phyloP scores from a whole-genome alignment of 208 protist species.

The Wallacemonas sp. region DNA sequence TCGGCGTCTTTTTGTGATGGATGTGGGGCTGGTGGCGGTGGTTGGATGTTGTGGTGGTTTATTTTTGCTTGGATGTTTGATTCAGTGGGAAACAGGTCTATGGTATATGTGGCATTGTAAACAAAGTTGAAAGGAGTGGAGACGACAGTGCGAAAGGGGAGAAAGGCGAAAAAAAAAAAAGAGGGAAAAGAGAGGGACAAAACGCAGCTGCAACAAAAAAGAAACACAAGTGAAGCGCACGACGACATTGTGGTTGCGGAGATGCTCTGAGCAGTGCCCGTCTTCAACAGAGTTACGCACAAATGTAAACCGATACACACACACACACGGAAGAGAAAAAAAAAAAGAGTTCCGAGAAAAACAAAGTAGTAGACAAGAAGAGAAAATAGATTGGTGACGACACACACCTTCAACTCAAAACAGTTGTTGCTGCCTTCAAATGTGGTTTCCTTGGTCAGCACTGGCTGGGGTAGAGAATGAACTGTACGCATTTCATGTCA shows the following conservation, averaged over 20 bases:
- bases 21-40: not conserved
- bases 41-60: not conserved
- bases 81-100: constrained; percentile 3
- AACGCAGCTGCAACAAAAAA: constrained; percentile 4
- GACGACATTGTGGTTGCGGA: too few relatives aligned
- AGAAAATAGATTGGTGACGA: not conserved
- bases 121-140: not conserved
- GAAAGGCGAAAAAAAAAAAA: not conserved
- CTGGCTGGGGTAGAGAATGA: too few relatives aligned
- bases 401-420: too few relatives aligned
- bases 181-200: not conserved
- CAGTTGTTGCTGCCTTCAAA: too few relatives aligned
- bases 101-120: not conserved
- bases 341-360: constrained; percentile 3
- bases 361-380: not conserved
- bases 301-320: too few relatives aligned
- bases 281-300: too few relatives aligned
- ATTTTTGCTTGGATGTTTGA: not conserved
- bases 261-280: too few relatives aligned
- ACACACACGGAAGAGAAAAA: too few relatives aligned
- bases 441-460: too few relatives aligned
- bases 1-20: too few relatives aligned
- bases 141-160: not conserved
- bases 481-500: too few relatives aligned
- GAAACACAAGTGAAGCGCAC: not conserved